Evolutionary conservation across 139 green algal species (phyloP), one percentile per base, ranked within the genome.

Genomic region (Eudorina sp.): DNA sequence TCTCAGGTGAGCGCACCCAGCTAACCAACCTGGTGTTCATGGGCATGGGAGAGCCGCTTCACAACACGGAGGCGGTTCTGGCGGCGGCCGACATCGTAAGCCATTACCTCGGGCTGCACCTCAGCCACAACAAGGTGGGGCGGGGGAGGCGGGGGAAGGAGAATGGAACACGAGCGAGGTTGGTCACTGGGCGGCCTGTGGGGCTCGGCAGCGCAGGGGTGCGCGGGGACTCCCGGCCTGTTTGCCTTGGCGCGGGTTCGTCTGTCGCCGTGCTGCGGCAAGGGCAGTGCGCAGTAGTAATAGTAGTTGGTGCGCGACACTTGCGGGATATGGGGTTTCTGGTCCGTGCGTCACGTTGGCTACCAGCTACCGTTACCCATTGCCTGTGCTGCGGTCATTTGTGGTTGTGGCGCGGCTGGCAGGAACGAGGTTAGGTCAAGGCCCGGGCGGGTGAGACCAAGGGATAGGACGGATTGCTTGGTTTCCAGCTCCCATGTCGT

Each of bases 1-100:
- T 29, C 74, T 45, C 27, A 88, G 83, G 83, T 51, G 92, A 94
- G 36, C 45, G 51, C 29, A 90, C 83, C 2, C 90, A 91, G 14
- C 89, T 98, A 34, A 96, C 89, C 46, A 98, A 99, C 89, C 68
- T 98, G 6, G 97, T 99, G 29, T 99, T 96, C 90, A 99, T 99
- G 96, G 95, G 93, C 53, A 96, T 96, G 92, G 86, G 95, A 0
- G 97, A 99, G 92, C 97, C 97, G 18, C 46, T 98, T 73, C 92
- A 99, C 91, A 99, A 99, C 82, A 84, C 70, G 16, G 88, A 94
- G 0, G 92, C 94, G 1, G 95, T 99, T 62, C 58, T 96, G 85
- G 81, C 92, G 18, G 92, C 96, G 0, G 86, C 97, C 0, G 90
- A 97, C 46, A 96, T 97, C 55, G 83, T 98, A 69, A 88, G 36